Evolutionary conservation across 2,329 filamentous ascomycete genomes (phyloP).

Genomic region (Penicillium psychrosexuale): DNA sequence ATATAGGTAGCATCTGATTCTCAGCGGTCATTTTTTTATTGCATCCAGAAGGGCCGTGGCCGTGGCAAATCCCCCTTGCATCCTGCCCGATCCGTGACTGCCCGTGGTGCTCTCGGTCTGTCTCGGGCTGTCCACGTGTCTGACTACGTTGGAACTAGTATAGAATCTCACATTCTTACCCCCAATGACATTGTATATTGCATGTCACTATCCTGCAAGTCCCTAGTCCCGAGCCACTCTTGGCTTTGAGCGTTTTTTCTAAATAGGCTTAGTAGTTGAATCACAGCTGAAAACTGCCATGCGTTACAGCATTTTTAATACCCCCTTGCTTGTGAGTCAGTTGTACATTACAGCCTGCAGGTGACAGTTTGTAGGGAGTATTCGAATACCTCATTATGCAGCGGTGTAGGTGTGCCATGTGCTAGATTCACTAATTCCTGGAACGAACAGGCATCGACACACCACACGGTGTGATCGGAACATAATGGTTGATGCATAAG

Average conservation of each 20-base stretch:
- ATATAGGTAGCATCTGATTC: not conserved
- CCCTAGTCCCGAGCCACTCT: not conserved
- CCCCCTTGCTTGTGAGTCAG: not conserved
- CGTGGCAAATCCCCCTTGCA: not conserved
- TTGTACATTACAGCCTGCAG: no score
- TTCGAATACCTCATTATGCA: not conserved
- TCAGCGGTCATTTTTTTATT: not conserved
- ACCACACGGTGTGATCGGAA: not conserved
- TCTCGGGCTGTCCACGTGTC: not conserved
- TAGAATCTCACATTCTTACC: not conserved
- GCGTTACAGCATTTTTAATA: not conserved
- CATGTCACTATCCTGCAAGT: not conserved
- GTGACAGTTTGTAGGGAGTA: not conserved
- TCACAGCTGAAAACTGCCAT: not conserved
- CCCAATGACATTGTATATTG: not conserved
- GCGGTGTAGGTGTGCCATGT: not conserved
- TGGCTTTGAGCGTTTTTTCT: not conserved
- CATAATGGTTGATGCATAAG: not conserved
- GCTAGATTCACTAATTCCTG: no score
- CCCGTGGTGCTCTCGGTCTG: not conserved
- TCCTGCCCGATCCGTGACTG: not conserved
- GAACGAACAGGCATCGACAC: not conserved
- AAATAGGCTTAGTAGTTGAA: not conserved
- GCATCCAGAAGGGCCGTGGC: not conserved
- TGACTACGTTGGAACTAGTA: not conserved